A percentile compares a stretch with the other conserved stretches of the same genome.
Conservation (phyloP, 768 basidiomycete genomes). For the Podaxis sp. region DNA sequence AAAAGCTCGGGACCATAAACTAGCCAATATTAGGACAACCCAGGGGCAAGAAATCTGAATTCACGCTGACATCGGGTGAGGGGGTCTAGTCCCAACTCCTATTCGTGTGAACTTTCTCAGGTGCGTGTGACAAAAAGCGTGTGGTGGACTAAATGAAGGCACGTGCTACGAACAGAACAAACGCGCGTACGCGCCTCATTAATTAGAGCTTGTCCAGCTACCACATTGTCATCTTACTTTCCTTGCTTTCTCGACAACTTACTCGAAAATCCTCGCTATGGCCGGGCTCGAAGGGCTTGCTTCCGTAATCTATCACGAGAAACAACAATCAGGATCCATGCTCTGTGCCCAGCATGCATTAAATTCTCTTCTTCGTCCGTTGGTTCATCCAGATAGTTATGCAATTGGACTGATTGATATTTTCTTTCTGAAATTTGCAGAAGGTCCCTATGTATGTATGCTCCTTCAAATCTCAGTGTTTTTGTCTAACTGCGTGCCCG, state of each 20-base stretch:
- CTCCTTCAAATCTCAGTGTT: not conserved
- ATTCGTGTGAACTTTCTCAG: no score
- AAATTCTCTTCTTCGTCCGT: conserved; percentile 74
- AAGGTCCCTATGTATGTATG: conserved; percentile 39
- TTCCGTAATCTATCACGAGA: conserved; percentile 71
- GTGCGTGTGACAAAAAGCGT: no score
- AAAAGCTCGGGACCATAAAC: no score
- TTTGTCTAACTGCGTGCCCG: not conserved
- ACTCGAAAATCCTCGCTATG: conserved; percentile 32
- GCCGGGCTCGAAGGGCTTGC: conserved; percentile 51
- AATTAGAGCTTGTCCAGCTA: not conserved
- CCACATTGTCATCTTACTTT: not conserved
- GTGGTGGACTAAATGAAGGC: not conserved
- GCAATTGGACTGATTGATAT: not conserved
- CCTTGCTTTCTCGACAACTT: not conserved
- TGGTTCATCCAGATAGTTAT: conserved; percentile 6
- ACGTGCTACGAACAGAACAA: not conserved
- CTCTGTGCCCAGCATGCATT: conserved; percentile 87
- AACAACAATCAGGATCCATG: conserved; percentile 73
- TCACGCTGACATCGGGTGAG: no score
- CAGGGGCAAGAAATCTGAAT: no score
- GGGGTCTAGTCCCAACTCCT: no score
- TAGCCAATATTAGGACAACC: no score
- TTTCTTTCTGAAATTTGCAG: conserved; percentile 20
- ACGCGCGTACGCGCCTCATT: not conserved